Evolutionary conservation across 2,329 filamentous ascomycete species (phyloP), one percentile per base, ranked within the genome.

Genomic region (Metarhizium guizhouense): DNA sequence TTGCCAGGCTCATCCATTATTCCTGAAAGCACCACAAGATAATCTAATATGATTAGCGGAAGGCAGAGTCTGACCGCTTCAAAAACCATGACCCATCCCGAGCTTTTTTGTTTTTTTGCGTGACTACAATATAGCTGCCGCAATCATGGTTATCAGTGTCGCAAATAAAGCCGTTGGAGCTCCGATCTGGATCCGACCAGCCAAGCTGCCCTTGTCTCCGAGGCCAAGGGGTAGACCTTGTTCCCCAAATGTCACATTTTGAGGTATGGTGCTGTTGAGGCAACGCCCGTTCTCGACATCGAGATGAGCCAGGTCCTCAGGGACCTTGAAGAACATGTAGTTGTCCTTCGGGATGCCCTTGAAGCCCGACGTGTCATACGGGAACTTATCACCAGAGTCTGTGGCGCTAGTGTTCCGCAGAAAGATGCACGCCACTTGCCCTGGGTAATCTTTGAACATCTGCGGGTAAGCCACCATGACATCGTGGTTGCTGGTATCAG

Each of bases 261-360:
- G 87, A 42, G 73, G 68, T 6, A 91, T 78, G 0, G 76, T 78
- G 34, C 70, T 62, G 62, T 90, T 91, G 62, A 82, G 77, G 67
- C 88, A 91, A 56, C 86, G 76, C 1, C 87, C 87, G 48, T 80
- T 81, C 3, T 73, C 76, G 57, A 92, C 83, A 62, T 92, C 86
- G 58, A 90, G 69, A 3, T 77, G 76, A 6, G 64, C 76, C 42
- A 92, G 69, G 62, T 92, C 88, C 67, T 90, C 83, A 1, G 87
- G 80, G 18, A 85, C 78, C 16, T 78, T 73, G 76, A 93, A 92
- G 72, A 93, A 92, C 87, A 92, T 91, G 72, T 90, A 92, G 60
- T 74, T 80, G 36, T 75, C 75, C 67, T 85, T 81, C 52, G 86
- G 79, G 47, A 92, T 66, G 3, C 74, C 79, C 70, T 88, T 74